These are phyloP conservation scores for Colletotrichum brevisporum DNA, from an alignment of 2,329 filamentous ascomycete species.

Conservation along the genomic window DNA sequence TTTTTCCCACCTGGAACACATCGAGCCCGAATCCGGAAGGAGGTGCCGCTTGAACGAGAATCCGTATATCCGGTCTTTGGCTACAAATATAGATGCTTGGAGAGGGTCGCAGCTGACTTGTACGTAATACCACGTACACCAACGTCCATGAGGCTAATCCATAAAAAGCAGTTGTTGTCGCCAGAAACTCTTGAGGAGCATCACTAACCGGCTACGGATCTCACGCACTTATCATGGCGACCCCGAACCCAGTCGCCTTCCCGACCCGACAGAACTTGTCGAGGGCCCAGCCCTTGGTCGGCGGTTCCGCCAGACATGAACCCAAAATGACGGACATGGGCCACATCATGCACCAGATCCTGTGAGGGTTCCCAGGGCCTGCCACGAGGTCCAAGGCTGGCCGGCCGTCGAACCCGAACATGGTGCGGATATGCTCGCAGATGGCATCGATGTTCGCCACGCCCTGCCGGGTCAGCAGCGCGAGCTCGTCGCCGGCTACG, in stretches of 20 bases:
- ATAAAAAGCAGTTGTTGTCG: too few relatives aligned
- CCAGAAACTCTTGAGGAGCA: too few relatives aligned
- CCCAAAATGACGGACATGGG: neutral
- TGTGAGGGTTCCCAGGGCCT: neutral
- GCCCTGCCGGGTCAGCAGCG: neutral
- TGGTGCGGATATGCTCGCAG: neutral
- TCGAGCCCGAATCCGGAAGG: too few relatives aligned
- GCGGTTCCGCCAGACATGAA: neutral
- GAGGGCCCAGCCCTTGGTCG: neutral
- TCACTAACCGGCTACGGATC: too few relatives aligned
- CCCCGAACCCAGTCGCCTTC: neutral
- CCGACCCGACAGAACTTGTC: neutral
- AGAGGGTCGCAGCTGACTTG: too few relatives aligned
- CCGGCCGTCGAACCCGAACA: neutral
- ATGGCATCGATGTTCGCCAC: neutral
- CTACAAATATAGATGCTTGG: too few relatives aligned
- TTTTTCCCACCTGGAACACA: too few relatives aligned
- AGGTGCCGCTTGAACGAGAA: too few relatives aligned
- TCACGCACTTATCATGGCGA: neutral
- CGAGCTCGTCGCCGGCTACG: neutral
- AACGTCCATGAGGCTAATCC: too few relatives aligned
- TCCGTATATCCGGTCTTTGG: too few relatives aligned
- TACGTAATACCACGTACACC: too few relatives aligned
- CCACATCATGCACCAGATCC: conserved; percentile 5
- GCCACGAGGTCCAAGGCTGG: neutral